Evolutionary conservation across 352 stramenopile genomes (phyloP), one percentile per base, ranked within the genome.

Genomic region (Phytopythium helicoides): DNA sequence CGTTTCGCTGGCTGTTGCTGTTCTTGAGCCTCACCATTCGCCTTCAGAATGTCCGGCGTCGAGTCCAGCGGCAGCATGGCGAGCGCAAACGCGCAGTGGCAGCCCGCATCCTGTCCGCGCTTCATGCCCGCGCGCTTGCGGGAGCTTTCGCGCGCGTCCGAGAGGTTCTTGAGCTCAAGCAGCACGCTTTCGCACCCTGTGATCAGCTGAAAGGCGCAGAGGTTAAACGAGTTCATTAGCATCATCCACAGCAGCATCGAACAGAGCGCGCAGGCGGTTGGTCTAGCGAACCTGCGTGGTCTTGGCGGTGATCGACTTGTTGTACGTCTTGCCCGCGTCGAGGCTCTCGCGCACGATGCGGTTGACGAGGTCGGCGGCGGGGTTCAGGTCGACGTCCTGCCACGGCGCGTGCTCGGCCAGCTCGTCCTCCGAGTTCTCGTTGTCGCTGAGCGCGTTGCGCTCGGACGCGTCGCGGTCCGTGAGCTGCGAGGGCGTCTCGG

Each of bases 351-450:
- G 71, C n/a, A 89, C 63, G 3, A 94, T 56, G 47, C 73, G 76
- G 58, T 74, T 76, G 26, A 85, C 83, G 46, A 94, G 51, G 21
- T 94, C 81, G 39, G 89, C 81, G 21, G 81, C 83, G n/a, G 83
- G 83, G 46, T 88, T 90, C 55, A 94, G 52, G 42, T 94, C 79
- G 56, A 94, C 76, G 51, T 90, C 74, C 47, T 91, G 76, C 81
- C 81, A 94, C 18, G 78, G 69, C 26, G 72, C 72, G 50, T 89
- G 71, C 68, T 90, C 83, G 28, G 73, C 67, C 53, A 89, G 81
- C 36, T 94, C 82, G 51, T 94, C 83, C 64, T 94, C 83, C 60
- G 81, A 91, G 66, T 88, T 72, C 56, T 94, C 83, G 41, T 90
- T 61, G 61, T 94, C 83, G 63, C 81, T 92, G 38, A 84, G 34